Evolutionary conservation across 371 early-diverging fungal genomes (phyloP), one percentile per base, ranked within the genome.

Genomic region (Umbelopsis sp.): DNA sequence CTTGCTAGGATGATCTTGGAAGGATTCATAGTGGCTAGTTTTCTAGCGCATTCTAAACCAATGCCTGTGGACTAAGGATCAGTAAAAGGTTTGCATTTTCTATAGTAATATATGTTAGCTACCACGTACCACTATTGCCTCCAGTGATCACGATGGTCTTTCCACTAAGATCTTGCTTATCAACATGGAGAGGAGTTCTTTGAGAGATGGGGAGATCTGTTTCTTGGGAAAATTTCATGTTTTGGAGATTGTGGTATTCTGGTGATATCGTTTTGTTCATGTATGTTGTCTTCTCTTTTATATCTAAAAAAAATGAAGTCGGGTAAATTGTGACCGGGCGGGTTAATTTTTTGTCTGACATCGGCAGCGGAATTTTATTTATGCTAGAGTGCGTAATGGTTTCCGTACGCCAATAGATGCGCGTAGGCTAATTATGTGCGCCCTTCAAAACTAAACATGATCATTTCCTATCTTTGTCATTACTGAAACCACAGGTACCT

Each of bases 111-210:
- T 6, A 4, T 14, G 5, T 2, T 29, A 29, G 29, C 29, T 29
- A 29, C 29, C 29, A 46, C 69, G 12, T 63, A 64, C 69, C 69
- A 51, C 48, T 51, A 65, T 78, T 78, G 11, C 68, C 72, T 44
- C 79, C 79, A 24, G 79, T 78, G 50, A 78, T 66, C 4, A 78
- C 24, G 25, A 63, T 68, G 6, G 69, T 66, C 45, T 79, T 74
- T 37, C 72, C 74, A 32, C 48, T 18, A 4, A 74, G 52, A 44
- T 74, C 74, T 29, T 50, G 50, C 10, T 32, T 32, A 10, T 32
- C 57, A 3, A 35, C 35, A 35, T 32, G 11, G 35, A 57, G 57
- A 29, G 12, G 11, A 29, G 32, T 6, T 35, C 16, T 57, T 35
- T 57, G 57, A 18, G 18, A 12, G 4, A 11, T 18, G 3, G 35